Conservation (phyloP, 164 flowering plant genomes). For the Buxus sempervirens region DNA sequence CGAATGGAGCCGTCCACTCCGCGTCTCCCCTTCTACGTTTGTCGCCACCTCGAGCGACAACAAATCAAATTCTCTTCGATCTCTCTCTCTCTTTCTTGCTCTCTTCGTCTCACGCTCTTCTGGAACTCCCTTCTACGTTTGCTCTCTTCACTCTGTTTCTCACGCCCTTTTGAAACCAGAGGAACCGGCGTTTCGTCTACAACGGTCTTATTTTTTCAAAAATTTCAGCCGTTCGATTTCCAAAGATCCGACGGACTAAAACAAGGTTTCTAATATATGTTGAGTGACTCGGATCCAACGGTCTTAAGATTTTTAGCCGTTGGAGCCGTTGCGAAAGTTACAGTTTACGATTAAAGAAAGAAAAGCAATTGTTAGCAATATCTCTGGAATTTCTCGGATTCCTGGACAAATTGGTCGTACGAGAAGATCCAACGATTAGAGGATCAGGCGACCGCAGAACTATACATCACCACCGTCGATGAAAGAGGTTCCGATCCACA, state of each 20-base stretch:
- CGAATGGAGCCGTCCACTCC: slow-evolving; percentile 42
- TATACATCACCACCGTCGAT: too few relatives aligned
- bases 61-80: slow-evolving; percentile 1
- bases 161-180: neutral
- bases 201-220: neutral
- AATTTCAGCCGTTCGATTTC: neutral
- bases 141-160: neutral
- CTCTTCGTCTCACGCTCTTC: neutral
- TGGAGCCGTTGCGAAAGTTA: too few relatives aligned
- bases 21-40: slow-evolving; percentile 34
- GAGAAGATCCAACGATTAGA: too few relatives aligned
- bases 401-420: too few relatives aligned
- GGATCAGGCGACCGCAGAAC: too few relatives aligned
- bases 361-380: too few relatives aligned
- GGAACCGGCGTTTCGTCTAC: neutral
- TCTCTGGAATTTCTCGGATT: too few relatives aligned
- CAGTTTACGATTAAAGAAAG: too few relatives aligned
- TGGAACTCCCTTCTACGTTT: too few relatives aligned
- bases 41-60: slow-evolving; percentile 37
- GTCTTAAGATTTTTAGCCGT: neutral
- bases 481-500: too few relatives aligned
- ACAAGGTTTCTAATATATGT: neutral
- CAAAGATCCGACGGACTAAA: neutral
- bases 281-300: too few relatives aligned
- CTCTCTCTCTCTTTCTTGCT: neutral